Base-by-base conservation (phyloP, 2,329 filamentous ascomycete species). In the Penicillium hordei region DNA sequence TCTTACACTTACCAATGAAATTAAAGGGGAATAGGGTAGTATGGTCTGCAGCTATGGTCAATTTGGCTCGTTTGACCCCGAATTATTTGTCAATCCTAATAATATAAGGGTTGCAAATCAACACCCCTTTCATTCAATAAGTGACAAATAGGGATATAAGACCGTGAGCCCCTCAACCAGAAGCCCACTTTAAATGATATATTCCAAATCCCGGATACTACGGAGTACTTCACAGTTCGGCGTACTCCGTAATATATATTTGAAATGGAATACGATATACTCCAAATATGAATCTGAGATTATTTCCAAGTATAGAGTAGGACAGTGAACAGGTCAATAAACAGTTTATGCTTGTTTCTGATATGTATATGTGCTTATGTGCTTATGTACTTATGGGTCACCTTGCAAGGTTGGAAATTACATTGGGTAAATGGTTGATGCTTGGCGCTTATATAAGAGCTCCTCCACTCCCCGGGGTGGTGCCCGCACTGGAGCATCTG, bases 361-460 rank as follows among this genome's bases (percentile, higher is more conserved):
- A 44, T 44, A 27, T 17, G 23, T 27, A 27, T 27, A 25, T 39
- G n/a, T 39, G 36, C 19, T 21, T 39, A 19, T 13, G 4, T 13
- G 27, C 27, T n/a, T n/a, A 10, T 33, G 21, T 23, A 3, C 21
- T 23, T 23, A 33, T 33, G 31, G 12, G 12, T 13, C 31, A 31
- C 10, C 29, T 31, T 12, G 10, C 3, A 10, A 31, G 29, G 10
- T 33, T 33, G 31, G 5, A 33, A 33, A 31, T 31, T 33, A 33
- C 31, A 33, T 33, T 33, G 31, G 31, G 31, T 33, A 33, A 33
- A 33, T 33, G 31, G 31, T 52, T 52, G 31, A 52, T 51, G 43
- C 53, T 56, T 56, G 53, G 53, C 53, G 53, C 53, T 56, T 56
- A 56, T 56, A 44, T 56, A 56, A 56, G 15, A 34, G 23, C 44